Base-by-base conservation (phyloP, 192 early-diverging fungal species). In the Rhizophagus sp. region DNA sequence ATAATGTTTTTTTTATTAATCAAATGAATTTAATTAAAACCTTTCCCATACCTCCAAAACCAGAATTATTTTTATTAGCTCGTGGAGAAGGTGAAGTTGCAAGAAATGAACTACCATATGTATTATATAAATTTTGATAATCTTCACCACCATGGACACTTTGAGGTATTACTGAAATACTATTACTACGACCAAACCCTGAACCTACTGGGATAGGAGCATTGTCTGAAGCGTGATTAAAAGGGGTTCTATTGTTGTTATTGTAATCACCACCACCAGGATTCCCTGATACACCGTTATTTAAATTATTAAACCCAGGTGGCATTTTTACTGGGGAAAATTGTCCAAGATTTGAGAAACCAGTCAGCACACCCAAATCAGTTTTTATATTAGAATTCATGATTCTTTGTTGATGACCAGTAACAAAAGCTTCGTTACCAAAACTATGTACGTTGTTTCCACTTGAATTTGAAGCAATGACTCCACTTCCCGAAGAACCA, bases 91-190 rank as follows among this genome's bases (percentile, higher is more conserved):
- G 65, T 19, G 65, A 67, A 25, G 64, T 30, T 27, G 65, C 12
- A 67, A 67, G 25, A 27, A 27, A 67, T 27, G 27, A 17, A 27
- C 13, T 27, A 30, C 25, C 12, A 17, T 27, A 17, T 0, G 65
- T 34, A 33, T 15, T 34, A 27, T 67, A 67, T 67, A 33, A 12
- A 13, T 33, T 67, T 67, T 67, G 65, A 33, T 33, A 67, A 2
- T 67, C 27, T 11, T 67, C 65, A 67, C 11, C 64, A 66, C 33
- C 24, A 27, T 66, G 62, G 2, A 39, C 7, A 49, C 63, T 77
- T 64, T 77, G 75, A 24, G 75, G 75, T 44, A 77, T 77, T 30
- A 77, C 75, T n/a, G 75, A 66, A 24, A 77, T 77, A 66, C 75
- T 77, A 65, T 77, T 77, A 65, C 62, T 77, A 34, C 75, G 61